Evolutionary conservation across 1,284 basidiomycete species (phyloP), one percentile per base, ranked within the genome.

Genomic region (Salmacisia buchloeana): DNA sequence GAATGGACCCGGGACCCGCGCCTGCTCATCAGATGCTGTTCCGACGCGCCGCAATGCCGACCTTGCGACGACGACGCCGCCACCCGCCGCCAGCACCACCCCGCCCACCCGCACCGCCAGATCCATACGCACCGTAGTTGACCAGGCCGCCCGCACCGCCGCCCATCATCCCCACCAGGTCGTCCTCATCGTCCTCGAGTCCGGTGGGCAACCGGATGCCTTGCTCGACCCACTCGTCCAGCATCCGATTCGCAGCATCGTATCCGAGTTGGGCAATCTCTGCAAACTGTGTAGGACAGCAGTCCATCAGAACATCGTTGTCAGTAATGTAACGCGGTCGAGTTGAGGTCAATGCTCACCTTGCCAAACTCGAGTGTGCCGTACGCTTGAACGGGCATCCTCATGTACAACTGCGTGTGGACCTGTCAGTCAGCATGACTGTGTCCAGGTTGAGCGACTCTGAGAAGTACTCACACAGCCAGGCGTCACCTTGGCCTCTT

Each of bases 401-500:
- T 86, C 81, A 97, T 88, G 79, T 98, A 98, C 56, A 97, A 82
- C 49, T 54, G 27, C 23, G 5, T 4, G 23, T 43, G 18, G 23
- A 5, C 15, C 6, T n/a, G 39, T n/a, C 5, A 4, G 39, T 43
- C 39, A 43, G 39, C 4, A 43, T 43, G 18, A 18, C 18, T 43
- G 6, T 18, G 5, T 5, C 23, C 6, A 43, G 18, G 5, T 43
- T 5, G 5, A 4, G 39, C 15, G 23, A 5, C 39, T 15, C 39
- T 5, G 18, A 43, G 15, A 15, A 6, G 13, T 25, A 54, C 49
- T 54, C 49, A 54, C 49, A 77, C 92, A 94, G 0, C 89, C 89
- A 4, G 89, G 89, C 3, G 89, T 86, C 2, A 85, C 85, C 80
- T 98, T 98, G 27, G 93, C 94, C 69, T 94, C 93, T 80, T 97